Base-by-base conservation (phyloP, 2,329 filamentous ascomycete species). In the Celoporthe dispersa region DNA sequence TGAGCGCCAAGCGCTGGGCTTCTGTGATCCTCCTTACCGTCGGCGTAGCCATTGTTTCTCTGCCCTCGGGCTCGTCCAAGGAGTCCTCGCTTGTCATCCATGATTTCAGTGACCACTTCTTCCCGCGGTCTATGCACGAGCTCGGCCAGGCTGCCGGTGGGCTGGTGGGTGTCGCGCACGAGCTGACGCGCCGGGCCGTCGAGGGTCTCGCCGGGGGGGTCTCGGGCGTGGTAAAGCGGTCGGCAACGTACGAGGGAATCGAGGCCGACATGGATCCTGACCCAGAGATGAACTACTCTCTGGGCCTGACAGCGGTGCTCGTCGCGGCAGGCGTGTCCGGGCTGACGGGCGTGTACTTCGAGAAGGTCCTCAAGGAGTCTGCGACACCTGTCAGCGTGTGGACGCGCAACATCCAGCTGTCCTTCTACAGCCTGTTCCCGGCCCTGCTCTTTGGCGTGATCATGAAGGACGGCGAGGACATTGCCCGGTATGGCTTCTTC, bases 371-470 rank as follows among this genome's bases (percentile, higher is more conserved):
- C 68, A 97, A 97, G 79, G 92, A 97, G 74, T 92, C 92, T n/a
- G 86, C 88, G 0, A 86, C 87, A 1, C 87, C 90, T 63, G 91
- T 91, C 7, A 95, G 93, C 0, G 86, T 98, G 19, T 99, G 96
- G 96, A 91, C 96, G 59, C 91, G 96, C 72, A 99, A 98, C 78
- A 92, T 98, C 62, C 96, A 99, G 80, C 84, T 99, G 33, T 94
- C 94, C 0, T 93, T 98, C 77, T 99, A 97, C 82, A 97, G 94
- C 0, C 84, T 98, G 1, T 95, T 98, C 75, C 94, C 95, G 0
- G 92, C 94, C 0, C 84, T 98, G 0, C 89, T 98, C 69, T 86
- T 97, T 66, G 96, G 95, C 1, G 91, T 98, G 7, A 82, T 97
- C 2, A 92, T 93, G 81, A 92, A 94, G 73, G 96, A 99, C 74